A percentile compares a stretch with the other conserved stretches of the same genome.
phyloP scores from a whole-genome alignment of 306 rosid genomes.

The Medicago ruthenica region DNA sequence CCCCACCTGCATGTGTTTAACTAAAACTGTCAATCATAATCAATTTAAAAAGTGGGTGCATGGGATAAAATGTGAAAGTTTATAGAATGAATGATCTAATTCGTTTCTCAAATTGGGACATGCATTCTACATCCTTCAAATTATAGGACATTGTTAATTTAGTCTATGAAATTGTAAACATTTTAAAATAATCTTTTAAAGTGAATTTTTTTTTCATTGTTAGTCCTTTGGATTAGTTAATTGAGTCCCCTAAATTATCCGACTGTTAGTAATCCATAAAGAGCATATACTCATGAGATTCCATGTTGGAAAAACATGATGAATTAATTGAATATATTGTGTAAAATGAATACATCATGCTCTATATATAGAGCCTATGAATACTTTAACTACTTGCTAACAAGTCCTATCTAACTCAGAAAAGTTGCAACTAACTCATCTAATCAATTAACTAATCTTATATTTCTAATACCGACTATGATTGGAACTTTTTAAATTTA shows the following conservation, averaged over 20 bases:
- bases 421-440: neutral
- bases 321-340: too few species aligned
- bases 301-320: too few species aligned
- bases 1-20: conserved; percentile 68
- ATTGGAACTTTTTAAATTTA: neutral
- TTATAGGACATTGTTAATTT: neutral
- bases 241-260: neutral
- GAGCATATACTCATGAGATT: too few species aligned
- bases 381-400: too few species aligned
- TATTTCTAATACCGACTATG: neutral
- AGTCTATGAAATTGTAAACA: neutral
- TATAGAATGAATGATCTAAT: neutral
- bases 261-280: too few species aligned
- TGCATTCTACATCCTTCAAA: neutral
- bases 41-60: conserved; percentile 17
- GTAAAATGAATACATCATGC: too few species aligned
- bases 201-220: neutral
- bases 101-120: neutral
- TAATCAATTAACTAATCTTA: too few species aligned
- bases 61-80: neutral
- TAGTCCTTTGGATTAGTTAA: neutral
- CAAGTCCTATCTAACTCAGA: neutral
- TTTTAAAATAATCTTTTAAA: neutral
- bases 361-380: too few species aligned
- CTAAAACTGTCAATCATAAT: conserved; percentile 35